phyloP scores from a whole-genome alignment of 2,329 filamentous ascomycete genomes.

The Botrytis cinerea region DNA sequence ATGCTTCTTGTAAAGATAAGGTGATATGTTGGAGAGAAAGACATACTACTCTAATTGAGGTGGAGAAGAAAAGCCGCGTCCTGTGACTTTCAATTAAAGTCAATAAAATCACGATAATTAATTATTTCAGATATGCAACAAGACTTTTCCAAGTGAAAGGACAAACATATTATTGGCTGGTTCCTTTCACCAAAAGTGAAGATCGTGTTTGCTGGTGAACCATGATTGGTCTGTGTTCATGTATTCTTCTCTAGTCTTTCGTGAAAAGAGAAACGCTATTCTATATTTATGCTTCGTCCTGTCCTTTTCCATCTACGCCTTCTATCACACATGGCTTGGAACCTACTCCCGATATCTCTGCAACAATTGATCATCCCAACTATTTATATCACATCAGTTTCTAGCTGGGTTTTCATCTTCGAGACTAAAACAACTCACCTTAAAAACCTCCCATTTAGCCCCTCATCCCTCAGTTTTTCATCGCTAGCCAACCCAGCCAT shows the following conservation, averaged over 20 bases:
- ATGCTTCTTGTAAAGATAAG: conserved; percentile 15
- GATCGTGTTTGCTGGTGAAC: background rate
- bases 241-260: conserved; percentile 17
- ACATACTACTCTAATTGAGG: background rate
- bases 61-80: background rate
- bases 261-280: conserved; percentile 23
- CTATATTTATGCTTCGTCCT: background rate
- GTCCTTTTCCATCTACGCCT: background rate
- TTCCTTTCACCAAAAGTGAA: conserved; percentile 5
- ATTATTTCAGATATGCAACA: conserved; percentile 19
- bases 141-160: background rate
- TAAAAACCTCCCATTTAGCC: conserved; percentile 76
- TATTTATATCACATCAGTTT: conserved; percentile 41
- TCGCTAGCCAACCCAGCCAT: conserved; percentile 76
- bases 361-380: conserved; percentile 57
- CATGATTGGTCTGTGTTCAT: conserved; percentile 6
- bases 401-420: background rate
- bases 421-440: conserved; percentile 51
- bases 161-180: background rate
- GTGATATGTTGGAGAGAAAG: conserved; percentile 8
- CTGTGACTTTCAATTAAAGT: conserved; percentile 1
- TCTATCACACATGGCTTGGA: background rate
- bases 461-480: conserved; percentile 61
- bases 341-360: conserved; percentile 51
- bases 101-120: conserved; percentile 1